Evolutionary conservation across 176 grass and related monocot species (phyloP).

Genomic region (Rhynchospora tenuis): DNA sequence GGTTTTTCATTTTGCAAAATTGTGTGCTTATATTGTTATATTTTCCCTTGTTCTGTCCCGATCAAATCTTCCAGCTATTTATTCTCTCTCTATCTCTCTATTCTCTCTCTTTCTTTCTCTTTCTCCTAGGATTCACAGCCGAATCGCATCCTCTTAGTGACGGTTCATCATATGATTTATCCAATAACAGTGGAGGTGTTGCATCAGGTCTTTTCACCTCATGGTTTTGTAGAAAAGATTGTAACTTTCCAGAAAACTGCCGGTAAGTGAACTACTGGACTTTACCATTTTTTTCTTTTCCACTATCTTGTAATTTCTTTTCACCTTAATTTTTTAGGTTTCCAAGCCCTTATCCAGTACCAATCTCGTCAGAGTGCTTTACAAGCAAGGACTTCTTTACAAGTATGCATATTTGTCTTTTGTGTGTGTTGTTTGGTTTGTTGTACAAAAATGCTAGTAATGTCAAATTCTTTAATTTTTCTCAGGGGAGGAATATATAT

Average conservation of each 20-base stretch:
- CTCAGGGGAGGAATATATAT: constrained; percentile 49
- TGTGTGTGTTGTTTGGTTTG: neutral
- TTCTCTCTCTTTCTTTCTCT: constrained; percentile 26
- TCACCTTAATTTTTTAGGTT: constrained; percentile 30
- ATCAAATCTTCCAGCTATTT: constrained; percentile 23
- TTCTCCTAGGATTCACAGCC: constrained; percentile 45
- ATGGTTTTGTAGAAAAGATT: constrained; percentile 50
- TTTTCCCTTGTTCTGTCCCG: constrained; percentile 5
- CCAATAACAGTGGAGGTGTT: constrained; percentile 54
- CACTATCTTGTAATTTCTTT: neutral
- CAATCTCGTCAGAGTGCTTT: constrained; percentile 48
- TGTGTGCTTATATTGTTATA: constrained; percentile 10
- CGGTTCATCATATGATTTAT: constrained; percentile 56
- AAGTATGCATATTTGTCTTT: constrained; percentile 28
- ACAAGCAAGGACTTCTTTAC: constrained; percentile 46
- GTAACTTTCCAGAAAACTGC: constrained; percentile 51
- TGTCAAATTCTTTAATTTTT: neutral
- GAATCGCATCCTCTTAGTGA: constrained; percentile 50
- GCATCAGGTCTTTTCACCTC: constrained; percentile 58
- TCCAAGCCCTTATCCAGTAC: constrained; percentile 51
- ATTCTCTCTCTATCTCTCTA: constrained; percentile 28
- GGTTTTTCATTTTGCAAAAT: constrained; percentile 14
- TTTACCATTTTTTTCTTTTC: neutral
- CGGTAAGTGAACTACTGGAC: constrained; percentile 15
- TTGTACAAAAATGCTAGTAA: neutral